Percentiles rank a stretch among this genome's conserved stretches.
Evolutionary conservation across 495 filamentous ascomycete genomes (phyloP).

Genomic region (Talaromyces nanjingensis): DNA sequence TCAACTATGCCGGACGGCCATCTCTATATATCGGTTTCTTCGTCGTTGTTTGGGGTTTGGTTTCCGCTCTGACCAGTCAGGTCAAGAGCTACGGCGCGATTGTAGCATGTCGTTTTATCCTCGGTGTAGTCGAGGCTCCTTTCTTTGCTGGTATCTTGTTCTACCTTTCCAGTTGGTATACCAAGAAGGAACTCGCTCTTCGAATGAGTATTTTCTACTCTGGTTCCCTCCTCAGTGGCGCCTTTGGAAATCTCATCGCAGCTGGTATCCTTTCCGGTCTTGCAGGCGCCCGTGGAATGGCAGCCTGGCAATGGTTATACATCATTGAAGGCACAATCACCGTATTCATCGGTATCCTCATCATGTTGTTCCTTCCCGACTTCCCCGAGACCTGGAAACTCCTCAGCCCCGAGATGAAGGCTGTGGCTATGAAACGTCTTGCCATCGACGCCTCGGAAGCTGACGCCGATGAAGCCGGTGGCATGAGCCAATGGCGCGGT

Average conservation of each 20-base stretch:
- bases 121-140: conserved; percentile 45
- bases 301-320: conserved; percentile 48
- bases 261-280: conserved; percentile 43
- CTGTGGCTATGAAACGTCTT: conserved; percentile 43
- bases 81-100: conserved; percentile 46
- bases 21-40: conserved; percentile 43
- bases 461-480: conserved; percentile 41
- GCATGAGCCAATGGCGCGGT: conserved; percentile 41
- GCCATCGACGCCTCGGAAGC: conserved; percentile 41
- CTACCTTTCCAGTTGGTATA: conserved; percentile 56
- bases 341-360: conserved; percentile 29
- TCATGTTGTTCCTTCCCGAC: conserved; percentile 39
- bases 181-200: conserved; percentile 47
- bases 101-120: conserved; percentile 47
- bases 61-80: conserved; percentile 45
- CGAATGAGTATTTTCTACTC: conserved; percentile 62
- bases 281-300: conserved; percentile 30
- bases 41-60: conserved; percentile 46
- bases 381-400: conserved; percentile 43
- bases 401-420: conserved; percentile 40
- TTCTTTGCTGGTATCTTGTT: conserved; percentile 46
- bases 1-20: conserved; percentile 50
- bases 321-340: conserved; percentile 43
- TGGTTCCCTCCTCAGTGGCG: conserved; percentile 54
- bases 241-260: conserved; percentile 59